phyloP scores from a whole-genome alignment of 352 stramenopile genomes.

The Pythium aquatile region DNA sequence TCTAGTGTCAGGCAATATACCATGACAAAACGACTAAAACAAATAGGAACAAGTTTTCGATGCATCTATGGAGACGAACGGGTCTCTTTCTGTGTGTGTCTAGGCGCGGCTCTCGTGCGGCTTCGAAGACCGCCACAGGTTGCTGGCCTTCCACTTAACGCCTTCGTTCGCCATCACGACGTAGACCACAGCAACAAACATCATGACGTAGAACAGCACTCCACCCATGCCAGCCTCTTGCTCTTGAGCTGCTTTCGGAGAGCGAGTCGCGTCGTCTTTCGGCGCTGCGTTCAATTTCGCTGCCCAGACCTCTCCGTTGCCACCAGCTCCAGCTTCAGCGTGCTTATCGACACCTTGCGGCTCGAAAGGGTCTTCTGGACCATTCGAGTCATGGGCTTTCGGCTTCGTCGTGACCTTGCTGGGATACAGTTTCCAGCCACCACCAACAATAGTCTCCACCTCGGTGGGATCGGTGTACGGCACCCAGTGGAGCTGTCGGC shows the following conservation, averaged over 20 bases:
- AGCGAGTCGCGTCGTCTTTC: not conserved
- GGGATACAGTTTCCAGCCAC: slow-evolving; percentile 22
- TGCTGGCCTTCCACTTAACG: slow-evolving; percentile 12
- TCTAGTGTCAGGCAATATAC: slow-evolving; percentile 2
- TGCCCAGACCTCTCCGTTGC: slow-evolving; percentile 1
- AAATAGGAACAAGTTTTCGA: not conserved
- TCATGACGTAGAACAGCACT: slow-evolving; percentile 22
- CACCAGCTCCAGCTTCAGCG: slow-evolving; percentile 21
- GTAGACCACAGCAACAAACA: slow-evolving; percentile 25
- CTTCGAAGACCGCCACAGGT: slow-evolving; percentile 14
- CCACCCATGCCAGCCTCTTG: slow-evolving; percentile 6
- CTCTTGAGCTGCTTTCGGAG: not conserved
- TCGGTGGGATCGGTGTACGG: slow-evolving; percentile 33
- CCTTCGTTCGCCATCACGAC: slow-evolving; percentile 27
- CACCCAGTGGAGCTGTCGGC: slow-evolving; percentile 46
- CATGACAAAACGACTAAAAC: too few species aligned
- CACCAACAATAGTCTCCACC: slow-evolving; percentile 32
- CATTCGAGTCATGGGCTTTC: slow-evolving; percentile 12
- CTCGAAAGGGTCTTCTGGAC: slow-evolving; percentile 6
- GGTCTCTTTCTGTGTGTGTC: not conserved
- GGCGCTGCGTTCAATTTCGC: not conserved
- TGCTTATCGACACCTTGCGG: slow-evolving; percentile 21
- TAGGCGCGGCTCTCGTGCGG: slow-evolving; percentile 17
- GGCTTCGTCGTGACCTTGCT: not conserved
- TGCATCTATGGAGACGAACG: slow-evolving; percentile 2